These are phyloP conservation scores for Thielaviopsis musarum DNA, from an alignment of 2,329 filamentous ascomycete species.

Conservation along the genomic window DNA sequence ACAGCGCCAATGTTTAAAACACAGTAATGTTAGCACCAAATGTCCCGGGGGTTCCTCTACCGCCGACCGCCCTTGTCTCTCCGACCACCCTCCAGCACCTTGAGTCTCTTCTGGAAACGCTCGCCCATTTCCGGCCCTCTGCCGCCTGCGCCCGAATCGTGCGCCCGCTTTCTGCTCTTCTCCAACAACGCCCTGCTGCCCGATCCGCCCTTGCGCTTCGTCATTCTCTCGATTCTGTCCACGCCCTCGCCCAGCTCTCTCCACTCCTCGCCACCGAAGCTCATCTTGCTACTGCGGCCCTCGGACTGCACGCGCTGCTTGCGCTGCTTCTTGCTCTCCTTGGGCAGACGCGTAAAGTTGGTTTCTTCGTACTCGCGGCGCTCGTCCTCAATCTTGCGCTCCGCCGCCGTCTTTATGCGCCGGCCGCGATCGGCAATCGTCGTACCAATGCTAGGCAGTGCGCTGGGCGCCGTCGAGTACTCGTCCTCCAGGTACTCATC, in stretches of 20 bases:
- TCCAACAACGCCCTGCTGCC: constrained; percentile 50
- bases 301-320: constrained; percentile 40
- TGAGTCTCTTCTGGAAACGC: constrained; percentile 53
- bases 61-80: constrained; percentile 21
- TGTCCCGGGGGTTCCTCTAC: background rate
- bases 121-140: constrained; percentile 48
- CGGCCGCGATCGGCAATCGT: constrained; percentile 70
- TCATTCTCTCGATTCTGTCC: constrained; percentile 72
- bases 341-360: constrained; percentile 78
- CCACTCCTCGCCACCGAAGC: constrained; percentile 85
- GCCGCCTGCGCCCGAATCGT: constrained; percentile 45
- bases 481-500: constrained; percentile 86
- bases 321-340: constrained; percentile 72
- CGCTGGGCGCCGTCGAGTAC: constrained; percentile 62
- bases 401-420: constrained; percentile 57
- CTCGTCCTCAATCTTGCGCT: constrained; percentile 64
- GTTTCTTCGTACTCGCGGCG: constrained; percentile 75
- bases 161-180: constrained; percentile 68
- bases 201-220: constrained; percentile 46
- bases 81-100: constrained; percentile 32
- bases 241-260: constrained; percentile 67
- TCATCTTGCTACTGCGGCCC: constrained; percentile 35
- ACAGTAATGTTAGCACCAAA: background rate
- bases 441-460: constrained; percentile 80
- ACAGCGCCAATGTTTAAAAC: background rate